Base-by-base conservation (phyloP, 495 filamentous ascomycete species). In the Trichoderma virens region DNA sequence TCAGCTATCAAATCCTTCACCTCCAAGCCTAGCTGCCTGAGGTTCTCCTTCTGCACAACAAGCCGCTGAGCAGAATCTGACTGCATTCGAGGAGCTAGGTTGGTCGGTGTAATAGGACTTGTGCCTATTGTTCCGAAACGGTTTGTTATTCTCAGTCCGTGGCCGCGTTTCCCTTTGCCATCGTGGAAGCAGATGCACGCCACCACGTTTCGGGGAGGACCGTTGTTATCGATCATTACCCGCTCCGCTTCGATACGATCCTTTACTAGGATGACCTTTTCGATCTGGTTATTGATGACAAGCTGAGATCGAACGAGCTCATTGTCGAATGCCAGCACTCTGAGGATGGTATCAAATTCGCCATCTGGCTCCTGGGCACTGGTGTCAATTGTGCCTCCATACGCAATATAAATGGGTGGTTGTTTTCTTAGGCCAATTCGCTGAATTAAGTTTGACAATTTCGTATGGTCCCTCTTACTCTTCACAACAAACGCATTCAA, bases 401-500 rank as follows among this genome's bases (percentile, higher is more conserved):
- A 83, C 18, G 84, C 83, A 67, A 97, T 92, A 61, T 88, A 78
- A 32, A 94, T 82, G 18, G 85, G 83, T 66, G 75, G 61, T 5
- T 30, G 86, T 11, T 74, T 67, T 66, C 83, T 83, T 65, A 78
- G 64, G 1, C 78, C 78, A 14, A 82, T 67, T 62, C 76, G 79
- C 54, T 79, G 80, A 85, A 93, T 91, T 67, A 93, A 68, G 2
- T 69, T 69, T 0, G 76, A 75, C 3, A 97, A 81, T 20, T 83
- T 76, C 20, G 74, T 78, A 70, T 88, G 83, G 70, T 97, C 93
- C 43, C 73, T 68, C 68, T 88, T 88, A 65, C 78, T 90, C 13
- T 85, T 86, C 32, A 97, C 93, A 62, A 97, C 79, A 71, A 98
- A 99, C 16, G 80, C 84, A 63, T 80, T 86, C 61, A 97, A 75